Evolutionary conservation across 176 grass and related monocot genomes (phyloP), one percentile per base, ranked within the genome.

Genomic region (Lolium rigidum): DNA sequence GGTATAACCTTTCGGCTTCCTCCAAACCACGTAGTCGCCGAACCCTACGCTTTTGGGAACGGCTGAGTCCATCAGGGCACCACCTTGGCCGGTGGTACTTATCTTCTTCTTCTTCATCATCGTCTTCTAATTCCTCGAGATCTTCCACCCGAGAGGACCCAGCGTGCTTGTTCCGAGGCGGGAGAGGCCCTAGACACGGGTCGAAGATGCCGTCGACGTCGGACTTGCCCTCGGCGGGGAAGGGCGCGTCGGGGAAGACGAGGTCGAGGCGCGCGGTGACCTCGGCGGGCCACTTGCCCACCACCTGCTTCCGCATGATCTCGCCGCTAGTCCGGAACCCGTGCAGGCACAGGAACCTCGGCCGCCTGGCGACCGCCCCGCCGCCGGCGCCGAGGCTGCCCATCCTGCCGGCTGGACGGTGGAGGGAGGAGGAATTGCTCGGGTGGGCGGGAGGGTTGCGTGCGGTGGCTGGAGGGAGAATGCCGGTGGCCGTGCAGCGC

Each of bases 271-370:
- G 90, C 49, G 88, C 71, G 16, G 91, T 94, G 86, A 98, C 91
- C 39, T 90, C 86, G 52, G 86, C 60, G 24, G 88, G 95, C 95
- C 95, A 98, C 81, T 95, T 98, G 8, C 95, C 93, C 10, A 95
- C 62, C 63, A 98, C 93, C 93, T 98, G 95, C 89, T 64, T 87
- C 78, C 92, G 88, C 95, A 98, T 98, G 87, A 98, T 98, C 76
- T 84, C 93, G 4, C 75, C 95, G 91, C 95, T 98, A 22, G 95
- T 98, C 7, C 95, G 95, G 90, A 98, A 98, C 13, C 95, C 95
- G 87, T 98, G 93, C 76, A 98, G 85, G 91, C 95, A 98, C 35
- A 98, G 90, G 85, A 98, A 94, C 81, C 91, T 70, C 77, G 91
- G 95, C 52, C 84, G 68, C 60, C 80, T 11, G 46, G 28, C 7